Conservation (phyloP, 2,329 filamentous ascomycete species). For the Pseudogymnoascus sp. region DNA sequence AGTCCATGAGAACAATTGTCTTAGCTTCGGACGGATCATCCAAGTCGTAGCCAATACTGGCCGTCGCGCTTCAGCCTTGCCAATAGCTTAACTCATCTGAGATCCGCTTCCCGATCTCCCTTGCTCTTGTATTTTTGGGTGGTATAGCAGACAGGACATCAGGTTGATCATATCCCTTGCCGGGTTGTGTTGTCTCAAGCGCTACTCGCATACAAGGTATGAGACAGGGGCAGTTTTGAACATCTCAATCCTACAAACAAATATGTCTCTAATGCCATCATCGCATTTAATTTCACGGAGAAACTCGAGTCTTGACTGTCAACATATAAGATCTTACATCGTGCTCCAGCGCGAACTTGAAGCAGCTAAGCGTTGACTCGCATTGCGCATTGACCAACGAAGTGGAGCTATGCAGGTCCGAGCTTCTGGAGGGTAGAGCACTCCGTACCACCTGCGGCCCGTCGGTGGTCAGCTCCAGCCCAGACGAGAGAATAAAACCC, state of each 20-base stretch:
- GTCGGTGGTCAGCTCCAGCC: slow-evolving; percentile 4
- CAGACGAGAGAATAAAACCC: background rate
- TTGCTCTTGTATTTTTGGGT: background rate
- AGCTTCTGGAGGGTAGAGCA: slow-evolving; percentile 4
- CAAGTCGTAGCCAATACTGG: background rate
- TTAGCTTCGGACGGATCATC: background rate
- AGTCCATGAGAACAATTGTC: background rate
- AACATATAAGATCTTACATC: background rate
- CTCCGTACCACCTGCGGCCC: background rate
- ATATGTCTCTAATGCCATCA: background rate
- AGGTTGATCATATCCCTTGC: background rate
- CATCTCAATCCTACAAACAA: background rate
- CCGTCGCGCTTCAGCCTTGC: background rate
- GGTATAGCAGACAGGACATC: background rate
- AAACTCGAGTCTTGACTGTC: background rate
- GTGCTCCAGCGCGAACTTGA: background rate
- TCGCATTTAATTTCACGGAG: slow-evolving; percentile 4
- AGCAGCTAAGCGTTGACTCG: slow-evolving; percentile 3
- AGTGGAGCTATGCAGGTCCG: slow-evolving; percentile 7
- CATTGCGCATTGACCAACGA: slow-evolving; percentile 3
- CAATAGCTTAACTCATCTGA: background rate
- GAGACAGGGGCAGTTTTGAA: background rate
- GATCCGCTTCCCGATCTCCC: background rate
- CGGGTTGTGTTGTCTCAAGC: background rate
- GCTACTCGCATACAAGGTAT: background rate